Evolutionary conservation across 1,284 basidiomycete genomes (phyloP).

Genomic region (Sporisorium sorghi): DNA sequence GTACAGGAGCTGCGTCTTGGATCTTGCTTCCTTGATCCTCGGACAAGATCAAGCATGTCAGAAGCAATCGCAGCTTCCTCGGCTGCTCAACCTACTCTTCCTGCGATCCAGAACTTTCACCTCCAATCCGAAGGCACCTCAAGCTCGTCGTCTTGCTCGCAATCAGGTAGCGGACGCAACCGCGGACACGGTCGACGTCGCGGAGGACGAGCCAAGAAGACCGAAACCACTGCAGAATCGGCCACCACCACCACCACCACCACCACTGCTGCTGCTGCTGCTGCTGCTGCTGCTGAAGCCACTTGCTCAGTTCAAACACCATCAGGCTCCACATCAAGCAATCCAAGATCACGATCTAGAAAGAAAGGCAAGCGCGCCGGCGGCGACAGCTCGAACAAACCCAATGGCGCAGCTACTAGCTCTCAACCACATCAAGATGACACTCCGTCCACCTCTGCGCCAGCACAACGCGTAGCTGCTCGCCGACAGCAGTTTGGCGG

Average conservation of each 20-base stretch:
- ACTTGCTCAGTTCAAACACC: not conserved
- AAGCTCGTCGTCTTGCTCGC: conserved; percentile 10
- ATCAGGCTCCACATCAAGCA: not conserved
- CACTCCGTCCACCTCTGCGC: conserved; percentile 1
- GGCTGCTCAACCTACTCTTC: conserved; percentile 14
- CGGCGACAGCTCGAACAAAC: conserved; percentile 12
- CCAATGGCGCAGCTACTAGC: conserved; percentile 4
- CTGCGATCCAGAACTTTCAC: conserved; percentile 18
- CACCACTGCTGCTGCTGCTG: too few relatives aligned
- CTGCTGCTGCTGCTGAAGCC: not conserved
- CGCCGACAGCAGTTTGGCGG: conserved; percentile 54
- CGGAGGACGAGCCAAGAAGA: conserved; percentile 28
- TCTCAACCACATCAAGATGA: not conserved
- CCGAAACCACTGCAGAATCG: too few relatives aligned
- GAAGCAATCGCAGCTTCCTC: conserved; percentile 19
- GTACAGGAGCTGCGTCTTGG: too few relatives aligned
- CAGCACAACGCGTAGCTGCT: conserved; percentile 21
- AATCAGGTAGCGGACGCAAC: conserved; percentile 19
- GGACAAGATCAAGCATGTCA: conserved; percentile 19
- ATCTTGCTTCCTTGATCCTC: too few relatives aligned
- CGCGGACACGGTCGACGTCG: conserved; percentile 21
- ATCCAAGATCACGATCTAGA: conserved; percentile 5
- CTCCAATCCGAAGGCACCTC: conserved; percentile 18
- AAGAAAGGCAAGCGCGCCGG: conserved; percentile 10
- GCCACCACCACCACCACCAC: too few relatives aligned